Base-by-base conservation (phyloP, 495 filamentous ascomycete species). In the Echria macrotheca region DNA sequence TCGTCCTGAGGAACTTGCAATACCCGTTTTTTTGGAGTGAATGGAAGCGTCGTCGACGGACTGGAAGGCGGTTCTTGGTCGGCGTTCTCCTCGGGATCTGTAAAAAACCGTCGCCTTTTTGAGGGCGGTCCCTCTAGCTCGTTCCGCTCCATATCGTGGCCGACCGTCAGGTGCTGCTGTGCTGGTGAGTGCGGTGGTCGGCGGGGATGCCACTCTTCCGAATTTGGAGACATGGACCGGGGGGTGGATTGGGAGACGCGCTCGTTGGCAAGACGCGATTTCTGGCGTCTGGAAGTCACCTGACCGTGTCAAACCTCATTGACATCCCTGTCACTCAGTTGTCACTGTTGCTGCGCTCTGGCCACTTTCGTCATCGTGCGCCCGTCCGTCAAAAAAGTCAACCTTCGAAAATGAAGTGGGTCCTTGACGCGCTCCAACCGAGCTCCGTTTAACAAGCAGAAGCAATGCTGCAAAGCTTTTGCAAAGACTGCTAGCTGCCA, bases 71-170 rank as follows among this genome's bases (percentile, higher is more conserved):
- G n/a, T n/a, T n/a, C n/a, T n/a, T n/a, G n/a, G n/a, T n/a, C n/a
- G 41, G 41, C 3, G 6, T 29, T 19, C 23, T 37, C n/a, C 35
- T 37, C 35, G 35, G 11, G 35, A 10, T 35, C 31, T 35, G 3
- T 2, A 28, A 6, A 35, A 29, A 94, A 94, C 21, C 90, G 83
- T 47, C 84, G 75, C 66, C 84, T 90, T 72, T 96, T 31, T 6
- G 6, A 31, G 12, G 28, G 28, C 28, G 28, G n/a, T n/a, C n/a
- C n/a, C n/a, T n/a, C n/a, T n/a, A n/a, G 21, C 21, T 18, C 35
- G 21, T 37, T 2, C 2, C 21, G 8, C 5, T 17, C 15, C 6
- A 11, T 14, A 18, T 36, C 10, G 35, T 14, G 5, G 14, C 11
- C 6, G 12, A 31, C 5, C 17, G 17, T n/a, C n/a, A 3, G n/a